Percentiles rank a stretch among this genome's conserved stretches.
phyloP scores from a whole-genome alignment of 495 filamentous ascomycete species.

The Tuber melanosporum region DNA sequence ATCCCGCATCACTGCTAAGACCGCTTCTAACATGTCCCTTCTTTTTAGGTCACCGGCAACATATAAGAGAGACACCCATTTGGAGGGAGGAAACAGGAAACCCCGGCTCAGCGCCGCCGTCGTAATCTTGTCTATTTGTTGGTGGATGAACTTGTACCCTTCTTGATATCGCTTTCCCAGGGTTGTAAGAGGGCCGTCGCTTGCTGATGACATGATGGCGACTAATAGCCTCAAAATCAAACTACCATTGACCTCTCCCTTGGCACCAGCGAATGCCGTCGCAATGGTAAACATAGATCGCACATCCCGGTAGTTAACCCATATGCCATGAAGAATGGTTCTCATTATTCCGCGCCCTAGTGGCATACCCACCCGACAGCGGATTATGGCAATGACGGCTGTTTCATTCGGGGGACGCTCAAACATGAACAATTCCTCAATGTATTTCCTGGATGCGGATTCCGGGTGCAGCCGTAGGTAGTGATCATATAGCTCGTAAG shows the following conservation, averaged over 20 bases:
- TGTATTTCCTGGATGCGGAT: background rate
- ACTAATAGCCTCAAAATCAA: background rate
- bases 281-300: background rate
- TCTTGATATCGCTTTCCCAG: background rate
- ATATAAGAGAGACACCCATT: background rate
- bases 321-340: background rate
- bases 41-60: background rate
- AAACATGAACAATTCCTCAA: background rate
- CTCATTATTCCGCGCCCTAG: background rate
- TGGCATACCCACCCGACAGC: background rate
- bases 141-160: background rate
- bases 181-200: background rate
- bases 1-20: background rate
- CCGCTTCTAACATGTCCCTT: background rate
- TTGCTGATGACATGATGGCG: background rate
- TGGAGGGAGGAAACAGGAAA: background rate
- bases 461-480: background rate
- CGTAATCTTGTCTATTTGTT: background rate
- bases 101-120: background rate
- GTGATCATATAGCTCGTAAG: background rate
- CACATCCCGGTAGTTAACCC: slow-evolving; percentile 2
- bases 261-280: background rate
- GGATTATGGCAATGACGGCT: background rate
- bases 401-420: background rate
- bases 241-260: background rate